Base-by-base conservation (phyloP, 2,329 filamentous ascomycete genomes). In the Talaromyces rugulosus region DNA sequence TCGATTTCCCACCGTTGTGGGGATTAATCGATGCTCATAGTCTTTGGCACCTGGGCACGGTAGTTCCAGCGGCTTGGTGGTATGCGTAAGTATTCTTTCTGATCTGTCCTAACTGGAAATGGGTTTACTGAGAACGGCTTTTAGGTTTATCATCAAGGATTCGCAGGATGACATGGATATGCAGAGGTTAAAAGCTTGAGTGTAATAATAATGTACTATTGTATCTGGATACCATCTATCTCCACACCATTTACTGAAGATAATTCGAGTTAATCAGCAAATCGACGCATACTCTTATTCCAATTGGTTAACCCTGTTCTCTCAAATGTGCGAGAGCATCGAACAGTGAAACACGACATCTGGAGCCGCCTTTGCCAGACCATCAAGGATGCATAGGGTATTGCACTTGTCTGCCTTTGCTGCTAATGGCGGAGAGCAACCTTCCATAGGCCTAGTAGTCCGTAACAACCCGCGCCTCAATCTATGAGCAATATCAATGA, bases 41-140 rank as follows among this genome's bases (percentile, higher is more conserved):
- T 71, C 76, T 99, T 65, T 99, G 95, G 95, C 95, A 99, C 83
- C 74, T 96, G 64, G 92, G 93, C 61, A 99, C 95, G 0, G 94
- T 99, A 57, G 84, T 85, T 34, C 95, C 95, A 9, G 91, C 91
- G 0, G 81, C 95, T 56, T 84, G 96, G 81, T 97, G 91, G 91
- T 99, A 99, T 76, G 92, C 90, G 93, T 98, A 80, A 82, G 92
- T 87, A 52, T 36, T 56, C 23, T 34, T 16, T n/a, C 27, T n/a
- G 40, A 44, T 14, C n/a, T 34, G n/a, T 50, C 8, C 59, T 63
- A 63, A 55, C 58, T 60, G 63, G 18, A 47, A 6, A 63, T 66
- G 51, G 50, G 18, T 31, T 27, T 30, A 27, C 42, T 59, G 28
- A 63, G 12, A 14, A 59, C 4, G 63, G 60, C 66, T 62, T 68